Evolutionary conservation across 1,284 basidiomycete genomes (phyloP), one percentile per base, ranked within the genome.

Genomic region (Microbotryum scabiosae): DNA sequence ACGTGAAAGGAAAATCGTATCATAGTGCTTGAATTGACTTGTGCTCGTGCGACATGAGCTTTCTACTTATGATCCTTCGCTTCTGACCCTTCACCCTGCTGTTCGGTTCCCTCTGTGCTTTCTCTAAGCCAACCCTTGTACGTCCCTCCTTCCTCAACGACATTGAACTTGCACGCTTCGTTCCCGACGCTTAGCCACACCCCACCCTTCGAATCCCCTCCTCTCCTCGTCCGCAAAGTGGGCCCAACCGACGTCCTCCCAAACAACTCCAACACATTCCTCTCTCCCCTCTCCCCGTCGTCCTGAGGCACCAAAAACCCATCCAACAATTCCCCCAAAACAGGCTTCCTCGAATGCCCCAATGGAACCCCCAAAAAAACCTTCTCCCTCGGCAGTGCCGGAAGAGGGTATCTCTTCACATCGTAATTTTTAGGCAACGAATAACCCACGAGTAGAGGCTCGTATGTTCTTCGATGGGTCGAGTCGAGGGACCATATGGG

Each of bases 161-260:
- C 46, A 44, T 71, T 72, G 59, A 69, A 71, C 60, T 71, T 72
- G 61, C 68, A 41, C 20, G 65, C 61, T 53, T 72, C 69, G 54
- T 72, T 72, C 1, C 71, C 71, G 4, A 70, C 64, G n/a, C 55
- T 56, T 16, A 66, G 23, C 52, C 59, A 70, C n/a, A 65, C 23
- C 0, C 64, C 63, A 20, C 56, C 25, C n/a, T 60, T 43, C 20
- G 18, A n/a, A 5, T 26, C 3, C n/a, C 53, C 47, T 46, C 44
- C 16, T 26, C 41, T 1, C 41, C 30, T 51, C 44, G 16, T 5
- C n/a, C 68, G 62, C 4, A 54, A 41, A 41, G 16, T 41, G 14
- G 36, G 4, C 1, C 36, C 25, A 23, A 66, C 51, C 1, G 64
- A 58, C 20, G 61, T 69, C 2, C 71, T 54, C 0, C 70, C 70